Base-by-base conservation (phyloP, 345 rosid genomes). In the Erodium maritimum region DNA sequence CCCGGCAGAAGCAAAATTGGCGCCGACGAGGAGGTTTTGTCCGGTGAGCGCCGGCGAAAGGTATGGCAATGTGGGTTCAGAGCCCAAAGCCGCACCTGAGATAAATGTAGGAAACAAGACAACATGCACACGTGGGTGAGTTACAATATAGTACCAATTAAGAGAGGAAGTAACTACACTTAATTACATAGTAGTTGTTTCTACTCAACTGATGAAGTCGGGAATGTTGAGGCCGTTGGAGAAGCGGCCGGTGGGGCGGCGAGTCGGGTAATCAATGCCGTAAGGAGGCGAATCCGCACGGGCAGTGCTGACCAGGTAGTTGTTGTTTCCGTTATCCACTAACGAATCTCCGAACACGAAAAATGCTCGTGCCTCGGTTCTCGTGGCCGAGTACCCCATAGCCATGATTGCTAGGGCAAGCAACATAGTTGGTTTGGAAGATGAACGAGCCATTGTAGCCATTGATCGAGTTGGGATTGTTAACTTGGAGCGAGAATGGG, bases 1-100 rank as follows among this genome's bases (percentile, higher is more conserved):
- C 4, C 70, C 70, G 21, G 70, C 65, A 24, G 71, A 67, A 50
- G 61, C 71, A 48, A 67, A 67, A 16, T 67, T 67, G 60, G 71
- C 71, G 22, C 71, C 71, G 22, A 55, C 23, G 7, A 67, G 65
- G 14, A 67, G 65, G 23, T 57, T 67, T 19, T 34, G 60, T 23
- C 58, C 71, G 14, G n/a, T 56, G 17, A 67, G 57, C 52, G 56
- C 58, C 5, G 71, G 71, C n/a, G 23, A 46, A 23, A 67, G 23
- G 54, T 67, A 67, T 17, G 71, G 65, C 56, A 61, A 51, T 55
- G 65, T 50, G 9, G 52, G 57, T 42, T 61, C 61, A 18, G 59
- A 60, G 20, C 70, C 65, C 24, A 67, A 54, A 8, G 56, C 19
- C 19, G 55, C 61, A 56, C 71, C 71, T 61, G n/a, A 24, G 1